Conservation (phyloP, 306 rosid species). For the Pyrus communis region DNA sequence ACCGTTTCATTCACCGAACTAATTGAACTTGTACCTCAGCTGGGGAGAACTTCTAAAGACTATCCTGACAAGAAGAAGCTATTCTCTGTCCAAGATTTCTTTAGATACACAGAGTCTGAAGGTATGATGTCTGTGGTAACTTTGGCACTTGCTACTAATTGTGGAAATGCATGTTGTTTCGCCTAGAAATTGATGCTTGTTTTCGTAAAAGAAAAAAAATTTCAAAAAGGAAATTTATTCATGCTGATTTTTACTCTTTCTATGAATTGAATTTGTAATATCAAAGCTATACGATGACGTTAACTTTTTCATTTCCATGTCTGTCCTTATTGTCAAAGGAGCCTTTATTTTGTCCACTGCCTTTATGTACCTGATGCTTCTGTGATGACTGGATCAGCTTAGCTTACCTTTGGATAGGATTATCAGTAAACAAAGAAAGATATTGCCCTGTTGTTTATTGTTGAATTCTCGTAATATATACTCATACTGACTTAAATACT, state of each 20-base stretch:
- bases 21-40: constrained; percentile 80
- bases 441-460: not conserved
- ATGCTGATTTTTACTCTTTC: not conserved
- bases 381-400: not conserved
- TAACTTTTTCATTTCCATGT: not conserved
- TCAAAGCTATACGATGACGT: not conserved
- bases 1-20: constrained; percentile 83
- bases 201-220: not conserved
- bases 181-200: not conserved
- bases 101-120: constrained; percentile 97
- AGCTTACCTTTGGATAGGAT: not conserved
- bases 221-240: not conserved
- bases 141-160: not conserved
- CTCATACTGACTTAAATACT: no score
- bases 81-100: constrained; percentile 90
- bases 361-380: not conserved
- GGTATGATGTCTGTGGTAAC: constrained; percentile 42
- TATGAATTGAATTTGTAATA: not conserved
- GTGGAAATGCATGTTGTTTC: constrained; percentile 12
- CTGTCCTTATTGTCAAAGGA: not conserved
- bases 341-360: not conserved
- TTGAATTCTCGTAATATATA: no score
- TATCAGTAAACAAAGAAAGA: not conserved
- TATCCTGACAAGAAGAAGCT: constrained; percentile 97
- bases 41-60: constrained; percentile 70